These are phyloP conservation scores for Suhomyces yuchorum DNA, from an alignment of 1,139 yeast species.

Conservation along the genomic window DNA sequence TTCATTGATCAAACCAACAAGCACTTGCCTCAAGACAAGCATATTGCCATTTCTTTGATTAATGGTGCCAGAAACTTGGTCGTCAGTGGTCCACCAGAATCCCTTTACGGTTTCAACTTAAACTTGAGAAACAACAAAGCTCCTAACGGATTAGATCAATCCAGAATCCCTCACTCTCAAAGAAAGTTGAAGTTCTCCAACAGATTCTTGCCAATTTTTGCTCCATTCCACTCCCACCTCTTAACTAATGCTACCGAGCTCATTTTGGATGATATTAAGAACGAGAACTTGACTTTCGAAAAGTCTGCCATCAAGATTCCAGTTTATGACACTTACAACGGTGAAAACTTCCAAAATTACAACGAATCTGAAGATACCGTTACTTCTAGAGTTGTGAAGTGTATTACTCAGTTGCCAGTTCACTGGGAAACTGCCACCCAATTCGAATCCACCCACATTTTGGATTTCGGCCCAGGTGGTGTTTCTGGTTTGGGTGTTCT, in stretches of 20 bases:
- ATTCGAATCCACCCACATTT: constrained; percentile 79
- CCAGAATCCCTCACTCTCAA: constrained; percentile 89
- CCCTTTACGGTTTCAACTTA: constrained; percentile 93
- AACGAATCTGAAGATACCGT: constrained; percentile 46
- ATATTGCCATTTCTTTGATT: constrained; percentile 83
- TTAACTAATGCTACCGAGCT: constrained; percentile 69
- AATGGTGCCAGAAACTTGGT: constrained; percentile 97
- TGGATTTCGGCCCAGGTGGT: constrained; percentile 99
- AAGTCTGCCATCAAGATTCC: constrained; percentile 69
- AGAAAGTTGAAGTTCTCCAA: constrained; percentile 91
- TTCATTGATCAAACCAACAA: constrained; percentile 86
- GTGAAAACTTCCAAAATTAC: constrained; percentile 67
- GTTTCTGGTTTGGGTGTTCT: constrained; percentile 93
- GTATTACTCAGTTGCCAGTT: constrained; percentile 87
- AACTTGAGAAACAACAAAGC: constrained; percentile 94
- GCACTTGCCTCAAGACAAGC: constrained; percentile 90
- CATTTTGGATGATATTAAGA: constrained; percentile 64
- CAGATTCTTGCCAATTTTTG: constrained; percentile 91
- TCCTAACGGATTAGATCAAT: constrained; percentile 90
- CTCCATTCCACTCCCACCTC: constrained; percentile 95
- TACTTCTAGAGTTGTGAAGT: constrained; percentile 65
- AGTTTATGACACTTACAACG: constrained; percentile 87
- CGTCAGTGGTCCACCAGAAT: constrained; percentile 97
- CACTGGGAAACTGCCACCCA: constrained; percentile 92
- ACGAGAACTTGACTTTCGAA: constrained; percentile 54